Evolutionary conservation across 192 early-diverging fungal genomes (phyloP).

Genomic region (Phycomyces blakesleeanus): DNA sequence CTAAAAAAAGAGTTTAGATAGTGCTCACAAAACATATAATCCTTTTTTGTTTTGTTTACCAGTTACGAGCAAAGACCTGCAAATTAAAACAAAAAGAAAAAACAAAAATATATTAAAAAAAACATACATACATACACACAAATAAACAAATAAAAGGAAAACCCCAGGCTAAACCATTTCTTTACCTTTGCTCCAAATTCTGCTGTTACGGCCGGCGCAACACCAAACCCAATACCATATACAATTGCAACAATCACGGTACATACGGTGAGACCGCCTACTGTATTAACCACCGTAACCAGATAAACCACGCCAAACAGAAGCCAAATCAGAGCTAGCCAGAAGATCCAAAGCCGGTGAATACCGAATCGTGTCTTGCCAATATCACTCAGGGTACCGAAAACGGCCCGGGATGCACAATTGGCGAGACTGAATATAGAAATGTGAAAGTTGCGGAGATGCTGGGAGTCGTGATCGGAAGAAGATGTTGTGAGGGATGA

Average conservation of each 20-base stretch:
- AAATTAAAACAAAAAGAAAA: background rate
- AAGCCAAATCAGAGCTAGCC: constrained; percentile 12
- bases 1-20: too few species aligned
- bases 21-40: background rate
- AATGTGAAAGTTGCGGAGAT: constrained; percentile 21
- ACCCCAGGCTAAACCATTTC: background rate
- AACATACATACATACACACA: background rate
- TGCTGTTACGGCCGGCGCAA: constrained; percentile 28
- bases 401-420: constrained; percentile 26
- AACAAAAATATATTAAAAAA: background rate
- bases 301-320: constrained; percentile 10
- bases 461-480: constrained; percentile 9
- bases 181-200: constrained; percentile 33
- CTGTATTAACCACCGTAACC: constrained; percentile 6
- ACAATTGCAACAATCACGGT: constrained; percentile 21
- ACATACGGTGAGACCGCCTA: constrained; percentile 16
- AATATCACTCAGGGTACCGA: constrained; percentile 26
- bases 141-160: background rate
- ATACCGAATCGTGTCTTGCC: constrained; percentile 20
- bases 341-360: constrained; percentile 34
- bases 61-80: constrained; percentile 35
- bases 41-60: constrained; percentile 6
- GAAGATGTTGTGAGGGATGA: constrained; percentile 2
- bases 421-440: constrained; percentile 27
- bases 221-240: constrained; percentile 31